Base-by-base conservation (phyloP, 2,329 filamentous ascomycete species). In the Botrytis deweyae region DNA sequence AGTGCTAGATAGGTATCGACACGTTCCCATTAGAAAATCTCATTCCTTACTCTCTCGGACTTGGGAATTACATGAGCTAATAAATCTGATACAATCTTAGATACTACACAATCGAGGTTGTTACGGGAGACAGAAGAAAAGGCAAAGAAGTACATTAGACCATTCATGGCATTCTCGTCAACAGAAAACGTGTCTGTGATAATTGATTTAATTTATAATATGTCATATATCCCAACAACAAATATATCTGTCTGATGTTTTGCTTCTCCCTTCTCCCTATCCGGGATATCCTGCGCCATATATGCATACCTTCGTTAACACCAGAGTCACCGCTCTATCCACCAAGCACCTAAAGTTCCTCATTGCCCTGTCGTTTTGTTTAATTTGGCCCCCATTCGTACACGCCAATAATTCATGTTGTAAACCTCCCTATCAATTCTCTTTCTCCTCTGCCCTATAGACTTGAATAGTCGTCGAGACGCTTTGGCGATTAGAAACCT, bases 281-380 rank as follows among this genome's bases (percentile, higher is more conserved):
- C 49, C 52, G 22, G 38, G 36, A 58, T 38, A 69, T 58, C 38
- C 46, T 58, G 38, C 36, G 66, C n/a, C 66, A 29, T 58, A 7
- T 69, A 58, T 58, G 49, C 18, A 69, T 42, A 10, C 36, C 49
- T 58, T 58, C n/a, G 25, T 69, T 58, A 42, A 44, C 9, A 58
- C 66, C 49, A 42, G 38, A 69, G 66, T 52, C 38, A 38, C 38
- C n/a, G 49, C 66, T 42, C 49, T 69, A 58, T 69, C 18, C 36
- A 42, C 40, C 22, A 44, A 25, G 25, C 6, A 33, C 38, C 36
- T 6, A 58, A 22, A 68, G 12, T 42, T 25, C 66, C 49, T 58
- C 66, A 25, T 42, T 52, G 5, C 49, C 38, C 49, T 29, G n/a
- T 58, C 29, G 10, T 58, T 59, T 58, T 33, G 38, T 36, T 38